Evolutionary conservation across 163 green algal species (phyloP).

Genomic region (Scenedesmus sp.): DNA sequence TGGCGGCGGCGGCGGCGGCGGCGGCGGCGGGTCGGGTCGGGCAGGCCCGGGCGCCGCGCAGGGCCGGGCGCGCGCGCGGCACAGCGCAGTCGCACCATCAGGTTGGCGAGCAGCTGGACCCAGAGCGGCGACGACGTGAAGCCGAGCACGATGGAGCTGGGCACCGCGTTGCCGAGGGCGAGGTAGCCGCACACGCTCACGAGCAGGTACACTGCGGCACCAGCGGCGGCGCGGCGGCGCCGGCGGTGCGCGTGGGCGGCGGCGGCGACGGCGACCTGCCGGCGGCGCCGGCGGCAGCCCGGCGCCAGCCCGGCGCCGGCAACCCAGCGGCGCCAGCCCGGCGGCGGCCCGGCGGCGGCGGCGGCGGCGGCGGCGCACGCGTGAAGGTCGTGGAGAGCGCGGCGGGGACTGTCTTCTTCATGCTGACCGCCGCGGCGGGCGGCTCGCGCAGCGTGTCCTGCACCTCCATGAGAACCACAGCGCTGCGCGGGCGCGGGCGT

Average conservation of each 20-base stretch:
- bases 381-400: background rate
- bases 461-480: conserved; percentile 36
- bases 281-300: no score
- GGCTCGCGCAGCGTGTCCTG: conserved; percentile 38
- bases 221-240: background rate
- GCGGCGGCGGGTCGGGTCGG: no score
- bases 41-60: no score
- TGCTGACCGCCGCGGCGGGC: conserved; percentile 4
- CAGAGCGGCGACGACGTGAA: conserved; percentile 13
- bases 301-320: no score
- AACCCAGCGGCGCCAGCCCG: no score
- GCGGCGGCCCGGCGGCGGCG: no score
- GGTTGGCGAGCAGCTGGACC: conserved; percentile 28
- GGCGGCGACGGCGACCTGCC: no score
- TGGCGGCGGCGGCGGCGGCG: no score
- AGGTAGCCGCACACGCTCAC: conserved; percentile 27
- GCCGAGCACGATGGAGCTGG: conserved; percentile 13
- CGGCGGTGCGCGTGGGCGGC: no score
- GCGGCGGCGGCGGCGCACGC: background rate
- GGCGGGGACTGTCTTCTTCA: no score
- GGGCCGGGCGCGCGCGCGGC: no score
- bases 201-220: conserved; percentile 14
- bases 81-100: conserved; percentile 33
- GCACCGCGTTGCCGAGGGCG: conserved; percentile 18
- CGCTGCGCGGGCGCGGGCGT: no score